Evolutionary conservation across 202 grass and related monocot genomes (phyloP).

Genomic region (Musa balbisiana): DNA sequence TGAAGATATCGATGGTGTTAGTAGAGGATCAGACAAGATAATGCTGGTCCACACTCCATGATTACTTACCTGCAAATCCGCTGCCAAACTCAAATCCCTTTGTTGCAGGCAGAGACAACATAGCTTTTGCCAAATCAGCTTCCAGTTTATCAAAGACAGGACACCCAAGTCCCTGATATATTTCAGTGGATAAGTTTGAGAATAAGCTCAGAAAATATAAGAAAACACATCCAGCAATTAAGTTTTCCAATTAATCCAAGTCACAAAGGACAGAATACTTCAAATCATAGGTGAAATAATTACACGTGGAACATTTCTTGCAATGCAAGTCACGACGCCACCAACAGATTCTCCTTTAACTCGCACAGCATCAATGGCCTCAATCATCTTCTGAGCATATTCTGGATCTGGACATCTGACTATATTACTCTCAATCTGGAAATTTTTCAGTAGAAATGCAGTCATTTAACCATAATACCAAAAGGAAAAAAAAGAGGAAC

Average conservation of each 20-base stretch:
- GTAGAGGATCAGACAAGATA: background rate
- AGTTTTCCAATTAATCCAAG: background rate
- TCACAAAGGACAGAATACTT: background rate
- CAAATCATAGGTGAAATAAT: slow-evolving; percentile 24
- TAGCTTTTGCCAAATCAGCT: slow-evolving; percentile 81
- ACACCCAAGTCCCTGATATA: slow-evolving; percentile 60
- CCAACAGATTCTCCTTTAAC: slow-evolving; percentile 80
- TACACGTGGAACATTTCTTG: slow-evolving; percentile 93
- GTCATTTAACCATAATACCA: slow-evolving; percentile 14
- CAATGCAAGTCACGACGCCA: slow-evolving; percentile 90
- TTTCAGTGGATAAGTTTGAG: slow-evolving; percentile 21
- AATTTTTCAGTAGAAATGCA: slow-evolving; percentile 19
- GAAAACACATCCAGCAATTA: background rate
- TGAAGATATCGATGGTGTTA: background rate
- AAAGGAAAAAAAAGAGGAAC: background rate
- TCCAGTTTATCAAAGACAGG: slow-evolving; percentile 98
- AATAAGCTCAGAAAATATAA: background rate
- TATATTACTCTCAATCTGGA: slow-evolving; percentile 96
- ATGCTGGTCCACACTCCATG: background rate
- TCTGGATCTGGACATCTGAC: slow-evolving; percentile 88
- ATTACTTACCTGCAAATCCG: slow-evolving; percentile 71
- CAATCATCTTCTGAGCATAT: slow-evolving; percentile 96
- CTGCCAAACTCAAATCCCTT: slow-evolving; percentile 97
- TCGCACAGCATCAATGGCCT: slow-evolving; percentile 80
- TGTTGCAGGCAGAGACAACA: slow-evolving; percentile 93